Conservation (phyloP, 2,329 filamentous ascomycete species). For the Calonectria fujianensis region DNA sequence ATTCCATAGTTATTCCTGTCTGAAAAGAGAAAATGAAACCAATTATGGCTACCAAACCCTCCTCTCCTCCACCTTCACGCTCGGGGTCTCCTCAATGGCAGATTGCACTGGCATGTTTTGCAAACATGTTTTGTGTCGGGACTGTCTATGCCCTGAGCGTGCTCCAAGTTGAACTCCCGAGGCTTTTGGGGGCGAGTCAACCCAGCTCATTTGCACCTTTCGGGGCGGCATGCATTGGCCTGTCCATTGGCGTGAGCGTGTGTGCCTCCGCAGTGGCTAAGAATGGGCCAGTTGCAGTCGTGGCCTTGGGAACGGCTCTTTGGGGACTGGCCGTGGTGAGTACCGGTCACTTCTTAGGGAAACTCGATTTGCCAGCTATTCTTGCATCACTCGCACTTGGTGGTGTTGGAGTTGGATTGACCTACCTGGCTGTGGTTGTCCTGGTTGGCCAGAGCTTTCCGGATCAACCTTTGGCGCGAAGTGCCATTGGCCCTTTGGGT, state of each 20-base stretch:
- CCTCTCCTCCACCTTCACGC: neutral
- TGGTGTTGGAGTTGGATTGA: constrained; percentile 33
- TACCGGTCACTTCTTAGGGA: constrained; percentile 3
- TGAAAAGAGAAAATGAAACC: neutral
- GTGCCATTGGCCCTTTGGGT: constrained; percentile 35
- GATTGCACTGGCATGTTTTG: constrained; percentile 29
- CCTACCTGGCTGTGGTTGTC: constrained; percentile 34
- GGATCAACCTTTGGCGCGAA: constrained; percentile 26
- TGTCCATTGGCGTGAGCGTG: constrained; percentile 24
- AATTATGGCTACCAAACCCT: neutral
- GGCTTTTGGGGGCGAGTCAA: neutral
- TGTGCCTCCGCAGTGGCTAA: constrained; percentile 13
- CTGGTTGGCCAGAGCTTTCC: constrained; percentile 33
- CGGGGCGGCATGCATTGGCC: constrained; percentile 26
- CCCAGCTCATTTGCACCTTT: constrained; percentile 23
- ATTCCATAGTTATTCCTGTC: neutral
- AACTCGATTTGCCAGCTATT: constrained; percentile 4
- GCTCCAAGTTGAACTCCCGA: constrained; percentile 30
- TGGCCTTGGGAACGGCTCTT: constrained; percentile 19
- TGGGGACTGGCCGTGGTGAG: constrained; percentile 27
- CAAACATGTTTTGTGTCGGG: constrained; percentile 38
- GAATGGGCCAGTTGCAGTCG: neutral
- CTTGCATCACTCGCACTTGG: constrained; percentile 8
- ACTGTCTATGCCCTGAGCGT: constrained; percentile 32
- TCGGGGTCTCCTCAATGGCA: neutral